Evolutionary conservation across 148 eudicot species (phyloP), one percentile per base, ranked within the genome.

Genomic region (Chenopodium berlandieri): DNA sequence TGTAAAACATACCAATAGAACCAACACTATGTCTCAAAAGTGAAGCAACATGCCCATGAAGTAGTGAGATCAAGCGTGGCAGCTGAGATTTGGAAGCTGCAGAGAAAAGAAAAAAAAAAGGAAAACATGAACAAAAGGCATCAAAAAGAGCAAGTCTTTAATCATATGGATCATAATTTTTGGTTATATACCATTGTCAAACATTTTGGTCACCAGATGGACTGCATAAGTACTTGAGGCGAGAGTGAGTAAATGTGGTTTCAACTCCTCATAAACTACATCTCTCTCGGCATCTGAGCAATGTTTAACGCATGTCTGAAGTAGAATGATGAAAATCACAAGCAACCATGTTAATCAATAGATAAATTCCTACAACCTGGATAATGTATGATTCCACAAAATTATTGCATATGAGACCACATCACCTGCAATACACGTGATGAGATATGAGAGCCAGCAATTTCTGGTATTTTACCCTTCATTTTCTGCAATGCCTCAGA

Each of bases 371-470:
- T 63, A 56, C 3, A 69, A 71, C 60, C 31, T 37, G 19, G 70
- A 76, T 32, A 23, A 64, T 56, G 12, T 78, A 63, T 58, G 10
- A 40, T 23, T 40, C 4, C 11, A 71, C 13, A 19, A 76, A 30
- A 87, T 56, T 31, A 73, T 58, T 65, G 58, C 20, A 64, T 32
- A 70, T 63, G 79, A 78, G 46, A 66, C 32, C 71, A 71, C 63
- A 80, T 71, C 64, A 97, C 99, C 99, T 97, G 99, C 83, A 97
- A 89, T 75, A 97, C 97, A 82, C 99, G 99, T 81, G 98, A 92
- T 62, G 97, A 92, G 22, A 97, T 91, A 84, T 92, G 98, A 74
- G 99, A 97, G 71, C 90, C 78, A 40, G 96, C 98, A 66, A 97
- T 97, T 86, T 97, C 99, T 73, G 89, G 92, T 83, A 92, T 92